A percentile compares a stretch with the other conserved stretches of the same genome.
Conservation (phyloP, 1,284 basidiomycete genomes). For the Marasmius sp. region DNA sequence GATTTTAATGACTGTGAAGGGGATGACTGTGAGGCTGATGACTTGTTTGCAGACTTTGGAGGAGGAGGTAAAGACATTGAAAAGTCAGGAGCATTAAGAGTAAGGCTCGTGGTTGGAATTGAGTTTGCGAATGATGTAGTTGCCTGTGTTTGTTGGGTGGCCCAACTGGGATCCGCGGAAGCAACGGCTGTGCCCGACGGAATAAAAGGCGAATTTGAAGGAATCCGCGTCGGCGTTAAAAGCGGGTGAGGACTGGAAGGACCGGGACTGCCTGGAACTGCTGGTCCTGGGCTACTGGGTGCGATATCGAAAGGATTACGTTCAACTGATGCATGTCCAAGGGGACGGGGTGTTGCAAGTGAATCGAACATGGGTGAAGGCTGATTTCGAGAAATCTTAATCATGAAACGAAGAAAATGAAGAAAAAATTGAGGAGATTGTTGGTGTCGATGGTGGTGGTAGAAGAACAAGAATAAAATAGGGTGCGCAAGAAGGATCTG, state of each 20-base stretch:
- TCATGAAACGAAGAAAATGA: constrained; percentile 41
- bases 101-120: constrained; percentile 71
- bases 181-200: constrained; percentile 27
- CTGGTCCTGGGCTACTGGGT: constrained; percentile 11
- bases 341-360: constrained; percentile 64
- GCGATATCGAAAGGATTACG: constrained; percentile 71
- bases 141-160: constrained; percentile 6
- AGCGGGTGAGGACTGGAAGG: constrained; percentile 21
- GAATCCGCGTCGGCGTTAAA: constrained; percentile 21
- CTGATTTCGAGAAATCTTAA: constrained; percentile 56
- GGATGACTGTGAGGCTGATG: constrained; percentile 41
- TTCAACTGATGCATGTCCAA: constrained; percentile 37
- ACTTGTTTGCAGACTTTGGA: constrained; percentile 40
- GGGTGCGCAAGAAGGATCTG: not conserved
- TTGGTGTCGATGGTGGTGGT: constrained; percentile 18
- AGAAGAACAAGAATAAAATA: constrained; percentile 2
- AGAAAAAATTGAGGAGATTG: constrained; percentile 18
- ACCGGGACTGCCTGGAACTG: constrained; percentile 26
- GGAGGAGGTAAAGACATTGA: constrained; percentile 64
- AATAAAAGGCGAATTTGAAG: constrained; percentile 24
- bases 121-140: constrained; percentile 33
- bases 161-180: constrained; percentile 31
- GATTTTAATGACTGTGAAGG: constrained; percentile 36
- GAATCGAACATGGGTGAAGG: constrained; percentile 60
- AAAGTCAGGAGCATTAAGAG: constrained; percentile 79